phyloP scores from a whole-genome alignment of 148 eudicot species.

The Rhododendron williamsianum region DNA sequence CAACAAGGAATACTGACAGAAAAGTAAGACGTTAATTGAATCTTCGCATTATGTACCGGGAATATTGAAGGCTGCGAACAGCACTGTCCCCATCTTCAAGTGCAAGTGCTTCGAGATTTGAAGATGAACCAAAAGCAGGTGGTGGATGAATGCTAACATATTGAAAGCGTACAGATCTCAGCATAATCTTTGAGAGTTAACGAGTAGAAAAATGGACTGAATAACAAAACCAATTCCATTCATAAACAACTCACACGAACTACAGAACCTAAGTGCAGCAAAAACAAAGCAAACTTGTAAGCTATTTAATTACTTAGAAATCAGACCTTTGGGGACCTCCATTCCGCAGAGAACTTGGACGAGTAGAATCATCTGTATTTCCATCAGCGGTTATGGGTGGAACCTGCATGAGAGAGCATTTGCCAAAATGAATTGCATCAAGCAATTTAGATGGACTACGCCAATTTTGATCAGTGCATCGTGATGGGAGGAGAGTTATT shows the following conservation, averaged over 20 bases:
- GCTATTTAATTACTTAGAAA: neutral
- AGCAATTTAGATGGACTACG: neutral
- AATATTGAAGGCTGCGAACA: slow-evolving; percentile 34
- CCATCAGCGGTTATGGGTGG: slow-evolving; percentile 36
- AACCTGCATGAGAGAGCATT: slow-evolving; percentile 46
- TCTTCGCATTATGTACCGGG: slow-evolving; percentile 40
- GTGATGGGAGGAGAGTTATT: neutral
- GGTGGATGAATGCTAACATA: slow-evolving; percentile 70
- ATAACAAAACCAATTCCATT: neutral
- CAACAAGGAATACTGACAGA: neutral
- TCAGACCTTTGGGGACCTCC: slow-evolving; percentile 51
- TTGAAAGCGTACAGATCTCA: slow-evolving; percentile 14
- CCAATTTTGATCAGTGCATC: neutral
- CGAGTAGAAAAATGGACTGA: neutral
- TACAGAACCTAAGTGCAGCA: neutral
- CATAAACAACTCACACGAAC: slow-evolving; percentile 1
- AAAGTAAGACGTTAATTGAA: neutral
- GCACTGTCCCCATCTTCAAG: slow-evolving; percentile 57
- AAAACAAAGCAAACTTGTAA: neutral
- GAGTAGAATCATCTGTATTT: slow-evolving; percentile 34
- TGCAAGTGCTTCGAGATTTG: slow-evolving; percentile 95
- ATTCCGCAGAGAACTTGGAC: slow-evolving; percentile 26
- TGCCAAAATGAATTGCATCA: neutral
- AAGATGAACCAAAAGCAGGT: slow-evolving; percentile 93
- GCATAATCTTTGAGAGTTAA: slow-evolving; percentile 3